A percentile compares a stretch with the other conserved stretches of the same genome.
These are phyloP conservation scores for Saccharum hybrid DNA, from an alignment of 202 grass and related monocot genomes.

Conservation along the genomic window DNA sequence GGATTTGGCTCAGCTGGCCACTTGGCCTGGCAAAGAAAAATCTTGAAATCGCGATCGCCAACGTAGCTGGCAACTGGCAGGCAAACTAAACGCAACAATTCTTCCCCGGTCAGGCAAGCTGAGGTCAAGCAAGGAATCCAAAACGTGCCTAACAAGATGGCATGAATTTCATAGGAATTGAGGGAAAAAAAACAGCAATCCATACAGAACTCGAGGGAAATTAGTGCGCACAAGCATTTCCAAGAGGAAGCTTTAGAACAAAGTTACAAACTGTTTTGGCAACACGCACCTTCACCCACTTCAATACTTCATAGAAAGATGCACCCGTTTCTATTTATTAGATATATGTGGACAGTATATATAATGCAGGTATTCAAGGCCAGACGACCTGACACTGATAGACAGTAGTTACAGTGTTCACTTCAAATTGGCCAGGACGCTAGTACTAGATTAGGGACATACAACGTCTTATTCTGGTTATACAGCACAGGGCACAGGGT, in stretches of 20 bases:
- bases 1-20: too few relatives aligned
- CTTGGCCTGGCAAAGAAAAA: too few relatives aligned
- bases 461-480: slow-evolving; percentile 24
- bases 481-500: background rate
- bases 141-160: background rate
- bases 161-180: background rate
- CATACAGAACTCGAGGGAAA: background rate
- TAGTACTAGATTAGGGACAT: background rate
- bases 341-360: too few relatives aligned
- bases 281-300: background rate
- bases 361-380: background rate
- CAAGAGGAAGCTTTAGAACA: background rate
- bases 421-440: slow-evolving; percentile 1
- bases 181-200: background rate
- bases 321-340: background rate
- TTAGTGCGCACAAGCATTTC: background rate
- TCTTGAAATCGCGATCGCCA: too few relatives aligned
- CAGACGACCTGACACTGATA: background rate
- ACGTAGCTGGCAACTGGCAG: too few relatives aligned
- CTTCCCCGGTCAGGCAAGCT: background rate
- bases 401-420: background rate
- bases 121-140: background rate
- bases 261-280: background rate
- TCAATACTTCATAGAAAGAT: background rate
- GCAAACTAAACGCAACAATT: background rate